Evolutionary conservation across 345 rosid genomes (phyloP).

Genomic region (Lepidium didymum): DNA sequence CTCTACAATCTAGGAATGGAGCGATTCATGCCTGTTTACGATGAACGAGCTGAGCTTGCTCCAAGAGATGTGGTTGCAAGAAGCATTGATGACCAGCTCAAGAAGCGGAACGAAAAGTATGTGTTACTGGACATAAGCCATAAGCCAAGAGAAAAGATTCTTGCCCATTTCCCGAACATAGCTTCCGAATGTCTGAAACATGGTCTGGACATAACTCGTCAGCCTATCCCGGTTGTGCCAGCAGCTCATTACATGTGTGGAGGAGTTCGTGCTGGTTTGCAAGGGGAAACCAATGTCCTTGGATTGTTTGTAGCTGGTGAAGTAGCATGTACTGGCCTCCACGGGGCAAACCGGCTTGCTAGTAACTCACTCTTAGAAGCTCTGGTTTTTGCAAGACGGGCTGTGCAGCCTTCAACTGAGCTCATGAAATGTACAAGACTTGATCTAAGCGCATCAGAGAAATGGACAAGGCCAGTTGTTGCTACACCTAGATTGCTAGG

Average conservation of each 20-base stretch:
- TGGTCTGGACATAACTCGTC: constrained; percentile 69
- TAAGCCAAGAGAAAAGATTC: constrained; percentile 66
- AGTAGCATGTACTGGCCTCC: constrained; percentile 96
- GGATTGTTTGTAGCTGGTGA: constrained; percentile 97
- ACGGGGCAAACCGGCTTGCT: constrained; percentile 94
- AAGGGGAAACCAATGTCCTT: constrained; percentile 80
- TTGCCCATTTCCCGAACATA: constrained; percentile 93
- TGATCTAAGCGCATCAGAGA: constrained; percentile 35
- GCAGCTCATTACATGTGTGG: constrained; percentile 99
- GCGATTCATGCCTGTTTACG: constrained; percentile 82
- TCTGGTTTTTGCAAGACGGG: constrained; percentile 85
- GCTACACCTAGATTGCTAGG: constrained; percentile 42
- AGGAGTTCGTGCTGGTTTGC: constrained; percentile 87
- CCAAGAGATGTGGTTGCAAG: constrained; percentile 97
- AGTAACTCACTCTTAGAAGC: constrained; percentile 98
- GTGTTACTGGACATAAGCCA: constrained; percentile 91
- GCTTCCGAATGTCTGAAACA: constrained; percentile 75
- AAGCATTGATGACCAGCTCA: constrained; percentile 91
- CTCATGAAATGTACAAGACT: constrained; percentile 56
- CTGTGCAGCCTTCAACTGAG: constrained; percentile 74
- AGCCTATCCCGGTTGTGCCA: constrained; percentile 87
- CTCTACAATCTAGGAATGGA: constrained; percentile 78
- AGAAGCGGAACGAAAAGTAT: constrained; percentile 62
- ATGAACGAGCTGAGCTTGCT: constrained; percentile 91
- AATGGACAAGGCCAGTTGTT: constrained; percentile 67